A percentile compares a stretch with the other conserved stretches of the same genome.
These are phyloP conservation scores for Plasmodium relictum DNA, from an alignment of 169 alveolate genomes.

Conservation along the genomic window DNA sequence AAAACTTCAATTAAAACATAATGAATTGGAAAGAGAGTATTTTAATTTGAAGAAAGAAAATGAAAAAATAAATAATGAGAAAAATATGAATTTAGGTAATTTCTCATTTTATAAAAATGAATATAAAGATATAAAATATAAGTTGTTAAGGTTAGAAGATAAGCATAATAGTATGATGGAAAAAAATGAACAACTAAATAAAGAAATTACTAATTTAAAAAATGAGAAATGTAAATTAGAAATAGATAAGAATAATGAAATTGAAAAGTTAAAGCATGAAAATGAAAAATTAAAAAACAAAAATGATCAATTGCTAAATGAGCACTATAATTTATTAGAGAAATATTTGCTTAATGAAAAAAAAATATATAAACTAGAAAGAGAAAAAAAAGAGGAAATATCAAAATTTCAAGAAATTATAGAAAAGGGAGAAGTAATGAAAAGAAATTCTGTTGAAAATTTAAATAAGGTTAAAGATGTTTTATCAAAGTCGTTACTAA, in stretches of 20 bases:
- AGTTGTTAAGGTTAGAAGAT: slow-evolving; percentile 26
- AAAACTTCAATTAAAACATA: slow-evolving; percentile 25
- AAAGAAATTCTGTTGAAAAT: slow-evolving; percentile 25
- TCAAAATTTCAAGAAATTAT: not conserved
- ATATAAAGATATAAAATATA: slow-evolving; percentile 46
- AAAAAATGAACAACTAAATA: slow-evolving; percentile 31
- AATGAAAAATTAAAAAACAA: slow-evolving; percentile 2
- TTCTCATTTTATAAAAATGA: slow-evolving; percentile 42
- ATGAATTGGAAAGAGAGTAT: slow-evolving; percentile 30
- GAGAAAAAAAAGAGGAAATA: slow-evolving; percentile 7
- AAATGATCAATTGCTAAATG: not conserved
- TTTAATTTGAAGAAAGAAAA: slow-evolving; percentile 25
- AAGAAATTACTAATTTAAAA: slow-evolving; percentile 1
- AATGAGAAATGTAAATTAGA: slow-evolving; percentile 23
- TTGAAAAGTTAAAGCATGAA: slow-evolving; percentile 20
- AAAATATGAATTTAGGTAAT: slow-evolving; percentile 1
- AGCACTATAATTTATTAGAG: not conserved
- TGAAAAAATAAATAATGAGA: slow-evolving; percentile 28
- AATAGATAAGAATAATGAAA: slow-evolving; percentile 8
- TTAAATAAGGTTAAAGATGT: slow-evolving; percentile 43
- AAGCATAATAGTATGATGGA: slow-evolving; percentile 13
- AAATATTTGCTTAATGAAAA: slow-evolving; percentile 22
- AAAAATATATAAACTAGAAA: slow-evolving; percentile 1
- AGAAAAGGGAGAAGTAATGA: not conserved
- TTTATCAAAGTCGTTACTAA: slow-evolving; percentile 14